Evolutionary conservation across 352 stramenopile species (phyloP).

Genomic region (Aphanomyces cochlioides): DNA sequence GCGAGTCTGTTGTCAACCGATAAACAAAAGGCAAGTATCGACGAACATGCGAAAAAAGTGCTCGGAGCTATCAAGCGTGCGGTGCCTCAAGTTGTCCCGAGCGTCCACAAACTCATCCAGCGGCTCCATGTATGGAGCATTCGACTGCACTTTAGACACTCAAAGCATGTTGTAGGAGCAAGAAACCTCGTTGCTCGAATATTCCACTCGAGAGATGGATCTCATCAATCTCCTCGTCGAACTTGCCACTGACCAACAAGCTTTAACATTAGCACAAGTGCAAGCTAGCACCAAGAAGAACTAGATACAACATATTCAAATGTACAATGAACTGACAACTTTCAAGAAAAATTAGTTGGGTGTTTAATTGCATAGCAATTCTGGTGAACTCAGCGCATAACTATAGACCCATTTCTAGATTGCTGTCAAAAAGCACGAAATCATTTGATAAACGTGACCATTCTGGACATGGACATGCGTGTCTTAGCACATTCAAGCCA

Average conservation of each 20-base stretch:
- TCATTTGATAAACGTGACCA: too few relatives aligned
- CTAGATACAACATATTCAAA: too few relatives aligned
- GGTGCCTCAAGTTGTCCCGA: constrained; percentile 59
- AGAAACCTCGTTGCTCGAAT: constrained; percentile 66
- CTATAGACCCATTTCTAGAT: too few relatives aligned
- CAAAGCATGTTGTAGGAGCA: constrained; percentile 33
- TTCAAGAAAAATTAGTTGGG: too few relatives aligned
- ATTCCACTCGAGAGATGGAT: constrained; percentile 69
- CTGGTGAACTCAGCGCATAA: too few relatives aligned
- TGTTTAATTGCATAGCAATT: too few relatives aligned
- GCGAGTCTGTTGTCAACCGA: constrained; percentile 36
- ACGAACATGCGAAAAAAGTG: constrained; percentile 44
- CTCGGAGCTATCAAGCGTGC: constrained; percentile 49
- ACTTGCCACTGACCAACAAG: constrained; percentile 67
- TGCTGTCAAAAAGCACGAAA: too few relatives aligned
- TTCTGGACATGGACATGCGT: too few relatives aligned
- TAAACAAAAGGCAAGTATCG: constrained; percentile 33
- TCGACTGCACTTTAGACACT: neutral
- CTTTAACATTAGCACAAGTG: constrained; percentile 37
- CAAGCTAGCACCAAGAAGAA: neutral
- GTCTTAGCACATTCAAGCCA: too few relatives aligned
- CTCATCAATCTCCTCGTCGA: constrained; percentile 79
- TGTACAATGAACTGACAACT: too few relatives aligned
- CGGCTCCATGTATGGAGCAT: constrained; percentile 43
- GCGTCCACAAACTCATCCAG: constrained; percentile 64